Percentiles rank a stretch among this genome's conserved stretches.
Evolutionary conservation across 148 eudicot genomes (phyloP).

Genomic region (Nepenthes gracilis): DNA sequence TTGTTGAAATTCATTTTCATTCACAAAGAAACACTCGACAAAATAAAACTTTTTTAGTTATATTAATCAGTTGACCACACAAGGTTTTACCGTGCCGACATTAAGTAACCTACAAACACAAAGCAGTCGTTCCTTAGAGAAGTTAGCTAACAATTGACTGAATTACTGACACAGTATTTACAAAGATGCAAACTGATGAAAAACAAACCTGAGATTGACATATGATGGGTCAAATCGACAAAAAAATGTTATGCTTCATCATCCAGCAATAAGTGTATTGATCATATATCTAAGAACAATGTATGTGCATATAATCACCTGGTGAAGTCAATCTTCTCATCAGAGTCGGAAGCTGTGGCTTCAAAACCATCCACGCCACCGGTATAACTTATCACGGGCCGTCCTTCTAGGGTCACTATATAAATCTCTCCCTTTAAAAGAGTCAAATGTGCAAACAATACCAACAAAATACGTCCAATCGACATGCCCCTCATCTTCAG

Average conservation of each 20-base stretch:
- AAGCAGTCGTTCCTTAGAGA: too few relatives aligned
- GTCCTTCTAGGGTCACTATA: conserved; percentile 75
- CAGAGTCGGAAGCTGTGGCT: conserved; percentile 82
- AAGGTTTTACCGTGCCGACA: too few relatives aligned
- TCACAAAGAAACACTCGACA: not conserved
- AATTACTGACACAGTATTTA: not conserved
- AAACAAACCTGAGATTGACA: not conserved
- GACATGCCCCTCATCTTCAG: conserved; percentile 36
- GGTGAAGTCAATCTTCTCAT: conserved; percentile 78
- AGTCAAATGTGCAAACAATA: conserved; percentile 35
- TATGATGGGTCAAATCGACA: not conserved
- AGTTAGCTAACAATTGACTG: too few relatives aligned
- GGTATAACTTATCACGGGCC: conserved; percentile 71
- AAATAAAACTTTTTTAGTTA: not conserved
- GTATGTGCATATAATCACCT: conserved; percentile 30
- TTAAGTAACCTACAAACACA: too few relatives aligned
- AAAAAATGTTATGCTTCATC: not conserved
- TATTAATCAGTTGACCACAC: not conserved
- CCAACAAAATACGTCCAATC: conserved; percentile 23
- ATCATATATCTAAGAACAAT: conserved; percentile 2
- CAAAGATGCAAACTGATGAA: not conserved
- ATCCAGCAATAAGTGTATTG: not conserved
- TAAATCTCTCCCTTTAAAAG: conserved; percentile 48
- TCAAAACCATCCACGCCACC: conserved; percentile 81
- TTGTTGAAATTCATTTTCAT: not conserved